Conservation (phyloP, 2,329 filamentous ascomycete genomes). For the Penicillium sp. region DNA sequence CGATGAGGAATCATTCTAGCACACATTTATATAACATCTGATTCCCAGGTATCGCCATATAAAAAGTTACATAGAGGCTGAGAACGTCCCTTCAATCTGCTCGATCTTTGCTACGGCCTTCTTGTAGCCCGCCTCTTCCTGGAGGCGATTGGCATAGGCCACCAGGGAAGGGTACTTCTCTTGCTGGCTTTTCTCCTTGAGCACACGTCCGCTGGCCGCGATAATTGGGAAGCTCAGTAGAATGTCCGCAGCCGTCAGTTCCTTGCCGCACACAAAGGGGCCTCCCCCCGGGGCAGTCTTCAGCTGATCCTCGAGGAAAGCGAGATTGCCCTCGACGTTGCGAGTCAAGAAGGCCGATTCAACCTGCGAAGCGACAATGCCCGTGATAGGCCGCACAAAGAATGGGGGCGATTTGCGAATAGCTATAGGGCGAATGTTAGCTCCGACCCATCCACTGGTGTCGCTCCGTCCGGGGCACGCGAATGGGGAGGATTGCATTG, state of each 20-base stretch:
- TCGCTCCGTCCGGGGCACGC: no score
- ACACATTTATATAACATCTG: no score
- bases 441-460: no score
- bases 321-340: constrained; percentile 43
- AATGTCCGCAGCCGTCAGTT: constrained; percentile 48
- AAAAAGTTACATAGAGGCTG: constrained; percentile 29
- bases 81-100: constrained; percentile 39
- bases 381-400: constrained; percentile 65
- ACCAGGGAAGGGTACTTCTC: constrained; percentile 40
- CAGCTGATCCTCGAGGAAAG: constrained; percentile 47
- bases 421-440: no score
- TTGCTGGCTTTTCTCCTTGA: constrained; percentile 34
- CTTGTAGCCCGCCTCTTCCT: constrained; percentile 41
- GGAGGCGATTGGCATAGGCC: constrained; percentile 36
- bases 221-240: constrained; percentile 48
- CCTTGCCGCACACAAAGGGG: constrained; percentile 43
- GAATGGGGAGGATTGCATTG: no score
- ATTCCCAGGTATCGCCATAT: no score
- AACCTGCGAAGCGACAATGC: constrained; percentile 50
- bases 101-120: constrained; percentile 42
- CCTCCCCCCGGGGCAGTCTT: constrained; percentile 41
- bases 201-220: constrained; percentile 34
- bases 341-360: constrained; percentile 40
- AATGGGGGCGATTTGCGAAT: constrained; percentile 51
- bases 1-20: no score